A percentile compares a stretch with the other conserved stretches of the same genome.
Conservation (phyloP, 2,329 filamentous ascomycete species). For the Cercospora zeae-maydis region DNA sequence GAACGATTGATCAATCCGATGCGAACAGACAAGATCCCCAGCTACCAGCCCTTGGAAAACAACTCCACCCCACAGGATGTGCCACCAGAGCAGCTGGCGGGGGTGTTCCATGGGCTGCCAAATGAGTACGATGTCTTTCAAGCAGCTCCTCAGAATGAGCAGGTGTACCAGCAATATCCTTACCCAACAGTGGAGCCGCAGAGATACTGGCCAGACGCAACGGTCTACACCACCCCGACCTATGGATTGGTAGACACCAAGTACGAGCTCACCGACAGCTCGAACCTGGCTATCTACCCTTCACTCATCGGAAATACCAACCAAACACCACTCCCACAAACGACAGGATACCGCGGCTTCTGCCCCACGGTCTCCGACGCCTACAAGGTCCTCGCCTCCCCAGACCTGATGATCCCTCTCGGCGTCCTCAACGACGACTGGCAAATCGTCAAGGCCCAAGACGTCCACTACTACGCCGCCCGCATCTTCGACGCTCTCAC, state of each 20-base stretch:
- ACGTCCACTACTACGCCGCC: constrained; percentile 8
- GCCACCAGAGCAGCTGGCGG: background rate
- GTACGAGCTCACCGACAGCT: background rate
- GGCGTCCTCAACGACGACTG: constrained; percentile 10
- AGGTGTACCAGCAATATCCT: background rate
- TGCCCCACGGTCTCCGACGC: background rate
- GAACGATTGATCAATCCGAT: background rate
- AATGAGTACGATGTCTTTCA: background rate
- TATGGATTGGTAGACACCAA: background rate
- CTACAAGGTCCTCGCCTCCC: background rate
- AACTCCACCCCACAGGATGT: background rate
- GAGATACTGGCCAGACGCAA: background rate
- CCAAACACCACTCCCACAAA: background rate
- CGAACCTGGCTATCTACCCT: background rate
- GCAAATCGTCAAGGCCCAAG: background rate
- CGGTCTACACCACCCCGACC: background rate
- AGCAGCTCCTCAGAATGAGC: background rate
- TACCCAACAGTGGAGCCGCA: background rate
- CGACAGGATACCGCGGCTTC: background rate
- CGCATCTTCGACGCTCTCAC: constrained; percentile 12
- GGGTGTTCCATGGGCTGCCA: background rate
- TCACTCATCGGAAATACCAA: background rate
- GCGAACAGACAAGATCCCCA: background rate
- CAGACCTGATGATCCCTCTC: constrained; percentile 1
- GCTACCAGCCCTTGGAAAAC: background rate